Conservation (phyloP, 306 rosid species). For the Erythrophleum fordii region DNA sequence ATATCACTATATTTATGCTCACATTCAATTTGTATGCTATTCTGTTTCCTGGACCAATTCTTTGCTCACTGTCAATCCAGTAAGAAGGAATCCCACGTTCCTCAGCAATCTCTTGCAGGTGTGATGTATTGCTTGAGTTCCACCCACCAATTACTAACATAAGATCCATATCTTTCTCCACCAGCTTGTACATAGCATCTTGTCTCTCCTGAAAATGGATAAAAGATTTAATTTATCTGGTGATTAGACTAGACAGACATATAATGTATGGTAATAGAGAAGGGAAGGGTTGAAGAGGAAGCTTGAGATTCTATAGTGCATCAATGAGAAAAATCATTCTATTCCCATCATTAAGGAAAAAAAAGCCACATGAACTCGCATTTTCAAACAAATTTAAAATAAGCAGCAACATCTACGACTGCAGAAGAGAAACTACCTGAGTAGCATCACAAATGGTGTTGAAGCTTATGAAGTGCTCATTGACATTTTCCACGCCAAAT, state of each 20-base stretch:
- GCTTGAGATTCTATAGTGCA: neutral
- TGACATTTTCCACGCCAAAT: conserved; percentile 80
- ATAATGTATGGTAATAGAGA: neutral
- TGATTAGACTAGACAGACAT: neutral
- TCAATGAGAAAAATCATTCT: neutral
- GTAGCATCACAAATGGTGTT: conserved; percentile 99
- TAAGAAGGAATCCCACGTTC: conserved; percentile 91
- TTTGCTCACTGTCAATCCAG: conserved; percentile 92
- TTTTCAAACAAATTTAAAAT: conserved; percentile 20
- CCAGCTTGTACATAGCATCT: conserved; percentile 98
- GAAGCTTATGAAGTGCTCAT: conserved; percentile 89
- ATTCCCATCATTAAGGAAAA: neutral
- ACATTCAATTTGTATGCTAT: conserved; percentile 84
- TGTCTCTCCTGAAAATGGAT: conserved; percentile 80
- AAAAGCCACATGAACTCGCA: neutral
- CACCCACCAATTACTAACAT: conserved; percentile 94
- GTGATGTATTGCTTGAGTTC: conserved; percentile 98
- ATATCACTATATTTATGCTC: conserved; percentile 40
- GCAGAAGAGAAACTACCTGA: conserved; percentile 61
- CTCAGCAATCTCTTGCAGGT: conserved; percentile 98
- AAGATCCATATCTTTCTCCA: conserved; percentile 80
- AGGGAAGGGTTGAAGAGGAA: neutral
- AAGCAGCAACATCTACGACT: conserved; percentile 8
- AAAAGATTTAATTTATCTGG: conserved; percentile 10
- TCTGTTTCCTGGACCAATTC: conserved; percentile 98